Conservation (phyloP, 306 rosid genomes). For the Acacia melanoxylon region DNA sequence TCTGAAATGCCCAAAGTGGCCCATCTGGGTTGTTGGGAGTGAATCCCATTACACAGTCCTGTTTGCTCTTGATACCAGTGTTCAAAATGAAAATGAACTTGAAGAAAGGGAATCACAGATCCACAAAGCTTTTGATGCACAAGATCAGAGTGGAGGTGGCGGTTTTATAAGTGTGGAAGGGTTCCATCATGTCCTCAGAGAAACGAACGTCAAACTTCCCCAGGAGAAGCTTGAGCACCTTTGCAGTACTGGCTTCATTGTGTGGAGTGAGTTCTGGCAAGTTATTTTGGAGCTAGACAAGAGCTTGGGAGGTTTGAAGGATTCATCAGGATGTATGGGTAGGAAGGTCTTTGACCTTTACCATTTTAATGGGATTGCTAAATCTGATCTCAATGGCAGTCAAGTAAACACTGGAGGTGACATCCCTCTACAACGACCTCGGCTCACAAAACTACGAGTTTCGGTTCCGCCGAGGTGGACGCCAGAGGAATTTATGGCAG, state of each 20-base stretch:
- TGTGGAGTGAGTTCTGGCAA: conserved; percentile 99
- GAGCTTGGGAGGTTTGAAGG: conserved; percentile 90
- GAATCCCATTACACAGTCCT: conserved; percentile 95
- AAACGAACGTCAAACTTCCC: conserved; percentile 64
- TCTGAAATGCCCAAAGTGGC: conserved; percentile 91
- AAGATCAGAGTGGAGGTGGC: conserved; percentile 97
- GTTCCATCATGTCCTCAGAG: conserved; percentile 78
- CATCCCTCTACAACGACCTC: conserved; percentile 80
- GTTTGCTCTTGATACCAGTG: conserved; percentile 77
- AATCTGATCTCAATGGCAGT: conserved; percentile 84
- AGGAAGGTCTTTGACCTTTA: conserved; percentile 86
- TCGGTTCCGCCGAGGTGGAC: conserved; percentile 99
- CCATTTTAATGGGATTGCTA: conserved; percentile 97
- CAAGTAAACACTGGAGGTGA: conserved; percentile 64
- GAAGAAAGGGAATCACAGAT: conserved; percentile 91
- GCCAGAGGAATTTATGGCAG: conserved; percentile 92
- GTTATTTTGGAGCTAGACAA: conserved; percentile 84
- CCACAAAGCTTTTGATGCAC: conserved; percentile 88
- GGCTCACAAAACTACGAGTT: conserved; percentile 86
- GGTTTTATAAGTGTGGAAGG: conserved; percentile 95
- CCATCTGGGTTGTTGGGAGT: conserved; percentile 95
- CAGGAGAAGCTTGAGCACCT: conserved; percentile 76
- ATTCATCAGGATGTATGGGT: conserved; percentile 95
- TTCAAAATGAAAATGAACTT: conserved; percentile 92
- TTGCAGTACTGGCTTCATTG: conserved; percentile 77